Conservation (phyloP, 495 filamentous ascomycete genomes). For the Lepidopterella palustris region DNA sequence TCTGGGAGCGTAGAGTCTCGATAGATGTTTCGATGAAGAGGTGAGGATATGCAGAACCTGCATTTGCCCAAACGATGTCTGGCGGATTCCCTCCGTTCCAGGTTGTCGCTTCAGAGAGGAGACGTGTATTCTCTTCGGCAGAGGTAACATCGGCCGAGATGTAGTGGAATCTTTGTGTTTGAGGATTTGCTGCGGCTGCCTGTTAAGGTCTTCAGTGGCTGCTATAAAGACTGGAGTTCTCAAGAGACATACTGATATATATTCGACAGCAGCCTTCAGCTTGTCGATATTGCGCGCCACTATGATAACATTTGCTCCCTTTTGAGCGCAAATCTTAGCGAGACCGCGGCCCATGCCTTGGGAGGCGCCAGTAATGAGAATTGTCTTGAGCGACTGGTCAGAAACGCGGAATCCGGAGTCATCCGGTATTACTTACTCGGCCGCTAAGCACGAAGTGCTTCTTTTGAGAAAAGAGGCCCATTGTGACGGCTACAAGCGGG, state of each 20-base stretch:
- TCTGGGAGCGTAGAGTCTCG: slow-evolving; percentile 40
- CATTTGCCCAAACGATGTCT: slow-evolving; percentile 12
- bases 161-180: slow-evolving; percentile 7
- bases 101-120: slow-evolving; percentile 1
- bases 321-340: slow-evolving; percentile 73
- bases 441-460: too few species aligned
- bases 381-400: slow-evolving; percentile 54
- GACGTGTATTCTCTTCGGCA: neutral
- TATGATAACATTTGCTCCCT: slow-evolving; percentile 12
- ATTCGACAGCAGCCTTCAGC: neutral
- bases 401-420: neutral
- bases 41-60: slow-evolving; percentile 7
- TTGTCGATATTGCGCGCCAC: slow-evolving; percentile 2
- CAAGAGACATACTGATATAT: neutral
- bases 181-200: neutral
- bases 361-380: slow-evolving; percentile 85
- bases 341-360: slow-evolving; percentile 82
- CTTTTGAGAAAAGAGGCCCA: too few species aligned
- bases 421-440: too few species aligned
- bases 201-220: neutral
- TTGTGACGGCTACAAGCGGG: too few species aligned
- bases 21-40: slow-evolving; percentile 36
- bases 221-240: neutral
- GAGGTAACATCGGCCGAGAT: slow-evolving; percentile 5
- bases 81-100: slow-evolving; percentile 12